Percentiles rank a stretch among this genome's conserved stretches.
Evolutionary conservation across 179 eudicot species (phyloP).

Genomic region (Actinidia polygama): DNA sequence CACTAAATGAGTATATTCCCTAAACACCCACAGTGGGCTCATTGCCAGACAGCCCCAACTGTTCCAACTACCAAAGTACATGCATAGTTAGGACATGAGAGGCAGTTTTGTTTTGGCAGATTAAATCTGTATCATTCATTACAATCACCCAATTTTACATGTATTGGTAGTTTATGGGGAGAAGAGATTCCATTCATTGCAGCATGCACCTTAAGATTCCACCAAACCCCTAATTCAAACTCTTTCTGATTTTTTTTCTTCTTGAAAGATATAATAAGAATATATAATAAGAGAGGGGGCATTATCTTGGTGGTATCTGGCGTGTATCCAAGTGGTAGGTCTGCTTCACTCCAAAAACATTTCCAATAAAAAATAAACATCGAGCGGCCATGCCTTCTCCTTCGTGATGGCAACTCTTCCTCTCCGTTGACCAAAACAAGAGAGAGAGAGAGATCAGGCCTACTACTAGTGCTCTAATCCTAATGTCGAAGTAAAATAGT

Average conservation of each 20-base stretch:
- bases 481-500: too few species aligned
- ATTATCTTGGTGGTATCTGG: neutral
- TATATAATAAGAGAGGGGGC: neutral
- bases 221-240: neutral
- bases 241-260: neutral
- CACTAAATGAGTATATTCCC: too few species aligned
- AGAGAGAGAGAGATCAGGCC: too few species aligned
- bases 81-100: neutral
- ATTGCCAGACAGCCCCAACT: neutral
- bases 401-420: neutral
- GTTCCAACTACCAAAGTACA: neutral
- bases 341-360: neutral
- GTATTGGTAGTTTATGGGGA: conserved; percentile 2
- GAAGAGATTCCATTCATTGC: neutral
- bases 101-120: neutral
- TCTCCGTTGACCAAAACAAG: too few species aligned
- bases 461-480: too few species aligned
- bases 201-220: conserved; percentile 16
- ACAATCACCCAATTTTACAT: neutral
- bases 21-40: too few species aligned
- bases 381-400: neutral
- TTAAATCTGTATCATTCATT: neutral
- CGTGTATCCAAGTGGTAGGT: conserved; percentile 15
- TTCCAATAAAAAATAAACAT: neutral
- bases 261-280: neutral